Percentiles rank a stretch among this genome's conserved stretches.
Evolutionary conservation across 148 eudicot genomes (phyloP).

Genomic region (Camellia japonica): DNA sequence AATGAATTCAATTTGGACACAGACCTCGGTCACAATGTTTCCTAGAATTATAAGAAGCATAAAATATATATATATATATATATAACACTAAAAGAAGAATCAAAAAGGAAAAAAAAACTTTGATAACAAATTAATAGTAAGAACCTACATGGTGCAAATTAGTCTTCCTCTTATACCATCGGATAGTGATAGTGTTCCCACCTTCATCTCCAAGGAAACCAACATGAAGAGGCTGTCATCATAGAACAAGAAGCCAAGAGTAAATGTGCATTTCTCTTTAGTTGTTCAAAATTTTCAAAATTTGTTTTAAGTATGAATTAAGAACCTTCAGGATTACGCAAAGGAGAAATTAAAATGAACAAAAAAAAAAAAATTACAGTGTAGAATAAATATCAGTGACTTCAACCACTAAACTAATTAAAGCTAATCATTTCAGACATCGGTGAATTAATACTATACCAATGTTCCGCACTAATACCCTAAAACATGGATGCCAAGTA

Average conservation of each 20-base stretch:
- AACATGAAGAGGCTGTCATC: slow-evolving; percentile 81
- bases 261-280: slow-evolving; percentile 7
- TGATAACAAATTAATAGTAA: background rate
- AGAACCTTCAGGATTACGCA: background rate
- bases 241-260: slow-evolving; percentile 5
- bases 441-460: background rate
- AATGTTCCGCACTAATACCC: background rate
- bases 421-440: background rate
- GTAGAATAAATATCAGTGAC: background rate
- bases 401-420: background rate
- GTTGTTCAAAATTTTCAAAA: background rate
- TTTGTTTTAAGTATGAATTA: background rate
- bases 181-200: slow-evolving; percentile 75
- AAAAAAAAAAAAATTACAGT: background rate
- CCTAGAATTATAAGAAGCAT: background rate
- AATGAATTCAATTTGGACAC: background rate
- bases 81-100: background rate
- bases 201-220: slow-evolving; percentile 83
- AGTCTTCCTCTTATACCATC: slow-evolving; percentile 76
- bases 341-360: background rate
- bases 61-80: background rate
- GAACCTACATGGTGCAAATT: slow-evolving; percentile 86
- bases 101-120: background rate
- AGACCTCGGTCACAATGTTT: background rate
- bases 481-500: background rate